Evolutionary conservation across 2,329 filamentous ascomycete genomes (phyloP).

Genomic region (Trichoderma semiorbis): DNA sequence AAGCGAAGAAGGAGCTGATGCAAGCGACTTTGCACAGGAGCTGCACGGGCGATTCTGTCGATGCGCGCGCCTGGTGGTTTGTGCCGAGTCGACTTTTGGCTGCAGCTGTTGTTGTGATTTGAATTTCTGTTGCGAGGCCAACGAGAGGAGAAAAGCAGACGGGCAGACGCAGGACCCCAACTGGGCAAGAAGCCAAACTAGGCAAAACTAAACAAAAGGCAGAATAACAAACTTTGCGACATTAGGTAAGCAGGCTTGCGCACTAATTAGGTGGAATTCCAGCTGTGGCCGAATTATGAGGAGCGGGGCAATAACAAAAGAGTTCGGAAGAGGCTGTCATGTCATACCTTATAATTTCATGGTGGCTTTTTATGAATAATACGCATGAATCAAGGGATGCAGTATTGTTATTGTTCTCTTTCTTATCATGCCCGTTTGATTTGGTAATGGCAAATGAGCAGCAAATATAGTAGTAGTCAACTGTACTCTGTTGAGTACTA

Average conservation of each 20-base stretch:
- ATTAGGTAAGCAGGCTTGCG: constrained; percentile 27
- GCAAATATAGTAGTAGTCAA: not conserved
- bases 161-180: constrained; percentile 16
- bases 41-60: constrained; percentile 19
- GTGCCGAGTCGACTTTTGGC: constrained; percentile 26
- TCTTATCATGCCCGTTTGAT: not conserved
- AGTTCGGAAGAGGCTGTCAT: not conserved
- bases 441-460: not conserved
- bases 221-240: constrained; percentile 20
- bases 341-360: not conserved
- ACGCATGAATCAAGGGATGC: not conserved
- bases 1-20: constrained; percentile 8
- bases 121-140: constrained; percentile 45
- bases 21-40: constrained; percentile 21
- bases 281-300: not conserved
- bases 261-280: constrained; percentile 27
- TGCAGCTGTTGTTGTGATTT: constrained; percentile 39
- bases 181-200: constrained; percentile 15
- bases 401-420: not conserved
- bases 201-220: not conserved
- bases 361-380: not conserved
- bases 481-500: too few relatives aligned
- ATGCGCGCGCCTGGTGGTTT: constrained; percentile 30
- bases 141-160: constrained; percentile 35
- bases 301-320: constrained; percentile 16